Evolutionary conservation across 2,329 filamentous ascomycete genomes (phyloP), one percentile per base, ranked within the genome.

Genomic region (Fusarium fracticaudum): DNA sequence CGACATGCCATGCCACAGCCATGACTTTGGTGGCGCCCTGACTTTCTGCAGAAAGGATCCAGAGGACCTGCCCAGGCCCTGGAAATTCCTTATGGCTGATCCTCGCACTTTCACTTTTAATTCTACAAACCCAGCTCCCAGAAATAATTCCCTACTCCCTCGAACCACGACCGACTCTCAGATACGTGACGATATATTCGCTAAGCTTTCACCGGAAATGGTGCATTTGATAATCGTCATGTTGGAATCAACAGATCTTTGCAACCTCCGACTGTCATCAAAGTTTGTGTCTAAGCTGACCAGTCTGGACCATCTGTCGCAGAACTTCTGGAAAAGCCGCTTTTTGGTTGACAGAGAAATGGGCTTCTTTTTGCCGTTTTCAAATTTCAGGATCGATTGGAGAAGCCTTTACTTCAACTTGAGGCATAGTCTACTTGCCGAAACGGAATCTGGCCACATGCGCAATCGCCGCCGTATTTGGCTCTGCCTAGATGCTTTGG

Each of bases 111-210:
- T 45, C 43, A 13, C 15, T 26, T 11, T 18, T 2, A 8, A 7
- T 26, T 26, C 10, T 8, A 7, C 43, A 45, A 18, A 11, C 15
- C 43, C 15, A 6, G n/a, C 10, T 17, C 10, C 10, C 15, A 44
- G 11, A 12, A n/a, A 24, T 24, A 6, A 17, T 44, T 44, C 43
- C 7, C 4, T 8, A 18, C n/a, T 24, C 22, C 43, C 10, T 44
- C n/a, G 12, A 10, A 8, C n/a, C 6, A 24, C 6, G 5, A 18
- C n/a, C 18, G n/a, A 8, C 1, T 24, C 11, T 18, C n/a, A 8
- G 6, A 6, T 18, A 4, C 15, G 7, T 24, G 43, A 18, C 15
- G n/a, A 44, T 18, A 8, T 44, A 44, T 44, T 44, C 7, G n/a
- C 43, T 4, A 44, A 15, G 7, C 43, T 26, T 26, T 44, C 43